A percentile compares a stretch with the other conserved stretches of the same genome.
These are phyloP conservation scores for Ceratobasidium sp. DNA, from an alignment of 1,284 basidiomycete species.

Conservation along the genomic window DNA sequence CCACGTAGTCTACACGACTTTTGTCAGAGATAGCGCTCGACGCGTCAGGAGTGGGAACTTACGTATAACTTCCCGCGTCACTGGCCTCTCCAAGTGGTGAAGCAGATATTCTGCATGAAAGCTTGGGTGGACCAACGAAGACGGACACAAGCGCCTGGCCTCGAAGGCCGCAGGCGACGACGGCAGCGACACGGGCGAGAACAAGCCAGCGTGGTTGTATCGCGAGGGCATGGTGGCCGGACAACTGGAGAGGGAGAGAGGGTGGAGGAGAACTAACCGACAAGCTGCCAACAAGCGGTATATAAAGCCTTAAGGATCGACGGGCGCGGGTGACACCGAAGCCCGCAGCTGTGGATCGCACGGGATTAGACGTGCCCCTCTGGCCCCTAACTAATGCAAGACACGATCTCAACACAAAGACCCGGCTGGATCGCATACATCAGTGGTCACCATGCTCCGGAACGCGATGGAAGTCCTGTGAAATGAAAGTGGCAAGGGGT, in stretches of 20 bases:
- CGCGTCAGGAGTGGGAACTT: neutral
- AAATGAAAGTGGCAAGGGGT: conserved; percentile 30
- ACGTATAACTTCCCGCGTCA: conserved; percentile 42
- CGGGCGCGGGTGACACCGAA: conserved; percentile 45
- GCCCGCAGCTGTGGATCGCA: conserved; percentile 22
- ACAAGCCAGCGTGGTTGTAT: conserved; percentile 27
- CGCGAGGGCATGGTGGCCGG: conserved; percentile 17
- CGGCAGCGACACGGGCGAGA: conserved; percentile 42
- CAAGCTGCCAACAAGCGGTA: conserved; percentile 18
- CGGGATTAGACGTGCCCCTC: conserved; percentile 44
- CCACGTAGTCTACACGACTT: conserved; percentile 31
- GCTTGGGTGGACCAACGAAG: conserved; percentile 45
- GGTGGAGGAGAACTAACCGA: neutral
- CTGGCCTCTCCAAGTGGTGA: conserved; percentile 40
- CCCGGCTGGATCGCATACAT: conserved; percentile 44
- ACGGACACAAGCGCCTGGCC: conserved; percentile 40
- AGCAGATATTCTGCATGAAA: conserved; percentile 44
- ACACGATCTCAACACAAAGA: conserved; percentile 41
- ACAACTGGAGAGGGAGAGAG: conserved; percentile 22
- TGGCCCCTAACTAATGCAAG: conserved; percentile 38
- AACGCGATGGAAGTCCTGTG: conserved; percentile 36
- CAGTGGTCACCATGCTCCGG: conserved; percentile 38
- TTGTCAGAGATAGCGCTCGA: neutral
- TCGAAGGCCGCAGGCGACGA: conserved; percentile 34
- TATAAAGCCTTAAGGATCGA: conserved; percentile 37